Conservation (phyloP, 768 basidiomycete genomes). For the Rhodosporidiobolus odoratus region DNA sequence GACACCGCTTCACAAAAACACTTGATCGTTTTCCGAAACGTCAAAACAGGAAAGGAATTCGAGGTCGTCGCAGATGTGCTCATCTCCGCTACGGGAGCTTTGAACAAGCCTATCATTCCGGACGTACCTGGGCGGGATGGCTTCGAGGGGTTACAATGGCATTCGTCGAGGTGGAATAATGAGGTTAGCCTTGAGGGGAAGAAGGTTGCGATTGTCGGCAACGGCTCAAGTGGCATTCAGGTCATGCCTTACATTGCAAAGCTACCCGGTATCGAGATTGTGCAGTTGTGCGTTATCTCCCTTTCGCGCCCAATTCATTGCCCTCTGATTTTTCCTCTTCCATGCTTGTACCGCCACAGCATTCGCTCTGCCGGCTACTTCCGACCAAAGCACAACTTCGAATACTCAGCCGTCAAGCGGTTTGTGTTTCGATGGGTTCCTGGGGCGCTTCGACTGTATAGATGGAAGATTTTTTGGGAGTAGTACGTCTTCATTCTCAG, state of each 20-base stretch:
- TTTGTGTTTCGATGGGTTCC: constrained; percentile 35
- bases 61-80: constrained; percentile 51
- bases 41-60: constrained; percentile 47
- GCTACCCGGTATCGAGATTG: constrained; percentile 41
- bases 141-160: constrained; percentile 56
- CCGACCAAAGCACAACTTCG: constrained; percentile 21
- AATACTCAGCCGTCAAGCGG: constrained; percentile 8
- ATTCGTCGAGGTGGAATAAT: constrained; percentile 58
- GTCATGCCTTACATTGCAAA: constrained; percentile 42
- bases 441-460: constrained; percentile 22
- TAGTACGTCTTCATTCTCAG: no score
- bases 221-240: constrained; percentile 63
- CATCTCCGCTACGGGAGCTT: constrained; percentile 53
- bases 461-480: constrained; percentile 34
- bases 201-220: constrained; percentile 60
- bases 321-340: neutral
- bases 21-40: constrained; percentile 49
- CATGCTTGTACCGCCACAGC: neutral
- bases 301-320: neutral
- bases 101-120: constrained; percentile 52
- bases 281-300: constrained; percentile 48
- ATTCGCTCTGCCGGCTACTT: constrained; percentile 30
- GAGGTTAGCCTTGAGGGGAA: constrained; percentile 56
- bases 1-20: constrained; percentile 51
- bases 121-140: constrained; percentile 51